phyloP scores from a whole-genome alignment of 257 asterid genomes.

The Solanum commersonii region DNA sequence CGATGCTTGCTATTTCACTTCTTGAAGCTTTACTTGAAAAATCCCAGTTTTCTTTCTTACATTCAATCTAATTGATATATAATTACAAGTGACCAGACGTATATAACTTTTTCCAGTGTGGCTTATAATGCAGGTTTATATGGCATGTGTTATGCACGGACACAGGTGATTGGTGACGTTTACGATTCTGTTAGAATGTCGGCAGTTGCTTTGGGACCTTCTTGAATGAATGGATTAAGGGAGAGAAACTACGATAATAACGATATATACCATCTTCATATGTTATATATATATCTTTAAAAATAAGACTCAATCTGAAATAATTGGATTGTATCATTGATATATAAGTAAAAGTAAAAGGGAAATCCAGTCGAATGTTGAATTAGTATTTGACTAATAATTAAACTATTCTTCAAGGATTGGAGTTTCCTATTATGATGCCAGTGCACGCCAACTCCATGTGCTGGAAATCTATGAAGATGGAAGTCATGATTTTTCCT shows the following conservation, averaged over 20 bases:
- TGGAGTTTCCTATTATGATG: slow-evolving; percentile 84
- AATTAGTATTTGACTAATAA: neutral
- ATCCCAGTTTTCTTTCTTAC: neutral
- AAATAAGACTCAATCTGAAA: neutral
- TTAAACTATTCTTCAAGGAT: slow-evolving; percentile 36
- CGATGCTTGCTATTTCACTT: neutral
- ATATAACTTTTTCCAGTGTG: neutral
- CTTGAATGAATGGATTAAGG: slow-evolving; percentile 1
- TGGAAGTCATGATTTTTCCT: slow-evolving; percentile 52
- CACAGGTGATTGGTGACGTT: slow-evolving; percentile 41
- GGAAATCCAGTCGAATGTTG: neutral
- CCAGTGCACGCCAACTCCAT: slow-evolving; percentile 58
- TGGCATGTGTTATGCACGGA: slow-evolving; percentile 87
- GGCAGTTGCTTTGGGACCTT: neutral
- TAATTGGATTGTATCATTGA: neutral
- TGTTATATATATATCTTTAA: slow-evolving; percentile 1
- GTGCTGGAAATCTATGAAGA: slow-evolving; percentile 95
- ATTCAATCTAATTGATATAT: neutral
- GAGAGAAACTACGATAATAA: neutral
- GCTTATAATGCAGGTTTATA: slow-evolving; percentile 58
- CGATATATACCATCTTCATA: neutral
- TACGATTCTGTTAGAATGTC: neutral
- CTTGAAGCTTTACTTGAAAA: neutral
- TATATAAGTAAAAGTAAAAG: neutral
- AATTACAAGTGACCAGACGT: neutral